Base-by-base conservation (phyloP, 192 early-diverging fungal species). In the Spinellus fusiger region DNA sequence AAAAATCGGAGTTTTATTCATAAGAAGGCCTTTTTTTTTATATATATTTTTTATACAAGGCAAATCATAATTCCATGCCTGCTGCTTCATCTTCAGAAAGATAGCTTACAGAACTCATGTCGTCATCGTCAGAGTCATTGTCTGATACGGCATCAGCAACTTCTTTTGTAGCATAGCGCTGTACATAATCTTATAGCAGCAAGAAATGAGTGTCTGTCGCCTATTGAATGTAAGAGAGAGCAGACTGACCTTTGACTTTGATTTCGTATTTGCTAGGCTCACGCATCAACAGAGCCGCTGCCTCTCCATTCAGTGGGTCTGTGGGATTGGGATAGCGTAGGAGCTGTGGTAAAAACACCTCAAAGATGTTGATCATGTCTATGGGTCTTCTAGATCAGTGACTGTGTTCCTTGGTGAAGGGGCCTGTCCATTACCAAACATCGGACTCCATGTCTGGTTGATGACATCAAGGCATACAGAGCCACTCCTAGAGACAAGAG, bases 291-390 rank as follows among this genome's bases (percentile, higher is more conserved):
- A 99, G 73, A 18, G 97, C 93, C 3, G 97, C 97, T 0, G 97
- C 97, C 76, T 99, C 97, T 46, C 97, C 95, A 66, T 99, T 99
- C 51, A 99, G 78, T 27, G 97, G 97, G 69, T 99, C 97, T 5
- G 93, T 96, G n/a, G 97, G 95, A 66, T 99, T 99, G 38, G 97
- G 97, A 70, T 99, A 99, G 40, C 93, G 84, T 56, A 99, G 75
- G 49, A 99, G 80, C 75, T 99, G 97, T 28, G 97, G 97, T 58
- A 99, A 77, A 67, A 99, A 99, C 10, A 93, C 89, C 66, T 97
- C 97, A 69, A 99, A 97, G 61, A 99, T 99, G 71, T 99, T 99
- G 66, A 97, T 87, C 93, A 99, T 91, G 58, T 99, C 96, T 93
- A 52, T 7, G 28, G n/a, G n/a, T n/a, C n/a, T n/a, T n/a, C 10